phyloP scores from a whole-genome alignment of 2,329 filamentous ascomycete genomes.

The Rutstroemia sydowiana region DNA sequence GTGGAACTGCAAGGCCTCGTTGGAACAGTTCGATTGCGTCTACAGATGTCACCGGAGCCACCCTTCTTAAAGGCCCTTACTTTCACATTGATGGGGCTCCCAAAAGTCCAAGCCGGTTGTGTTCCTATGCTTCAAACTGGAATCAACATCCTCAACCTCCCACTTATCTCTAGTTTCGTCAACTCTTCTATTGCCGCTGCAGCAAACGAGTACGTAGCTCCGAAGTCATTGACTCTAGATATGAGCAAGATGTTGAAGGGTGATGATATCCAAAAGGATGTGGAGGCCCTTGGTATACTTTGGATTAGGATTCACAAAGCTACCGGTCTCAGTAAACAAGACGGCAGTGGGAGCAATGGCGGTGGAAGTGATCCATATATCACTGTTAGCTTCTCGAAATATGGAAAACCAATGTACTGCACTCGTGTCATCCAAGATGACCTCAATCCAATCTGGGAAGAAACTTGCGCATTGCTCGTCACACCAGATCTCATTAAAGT shows the following conservation, averaged over 20 bases:
- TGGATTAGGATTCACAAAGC: slow-evolving; percentile 91
- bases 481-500: slow-evolving; percentile 87
- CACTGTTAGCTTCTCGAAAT: slow-evolving; percentile 90
- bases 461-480: slow-evolving; percentile 77
- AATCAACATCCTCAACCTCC: slow-evolving; percentile 84
- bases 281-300: slow-evolving; percentile 76
- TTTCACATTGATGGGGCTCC: slow-evolving; percentile 89
- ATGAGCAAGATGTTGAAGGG: slow-evolving; percentile 85
- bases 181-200: slow-evolving; percentile 73
- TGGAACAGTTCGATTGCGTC: slow-evolving; percentile 72
- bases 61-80: slow-evolving; percentile 89
- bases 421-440: slow-evolving; percentile 94
- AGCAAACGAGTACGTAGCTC: slow-evolving; percentile 84
- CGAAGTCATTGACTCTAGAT: slow-evolving; percentile 89
- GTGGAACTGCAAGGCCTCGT: slow-evolving; percentile 89
- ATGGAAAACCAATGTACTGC: slow-evolving; percentile 95
- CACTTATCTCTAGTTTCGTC: slow-evolving; percentile 81
- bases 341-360: slow-evolving; percentile 69
- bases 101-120: slow-evolving; percentile 82
- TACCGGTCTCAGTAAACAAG: slow-evolving; percentile 82
- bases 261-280: slow-evolving; percentile 87
- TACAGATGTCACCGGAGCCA: slow-evolving; percentile 82
- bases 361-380: slow-evolving; percentile 95
- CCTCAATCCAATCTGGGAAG: slow-evolving; percentile 87
- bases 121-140: slow-evolving; percentile 88